These are phyloP conservation scores for Claviceps lovelessii DNA, from an alignment of 2,329 filamentous ascomycete species.

Conservation along the genomic window DNA sequence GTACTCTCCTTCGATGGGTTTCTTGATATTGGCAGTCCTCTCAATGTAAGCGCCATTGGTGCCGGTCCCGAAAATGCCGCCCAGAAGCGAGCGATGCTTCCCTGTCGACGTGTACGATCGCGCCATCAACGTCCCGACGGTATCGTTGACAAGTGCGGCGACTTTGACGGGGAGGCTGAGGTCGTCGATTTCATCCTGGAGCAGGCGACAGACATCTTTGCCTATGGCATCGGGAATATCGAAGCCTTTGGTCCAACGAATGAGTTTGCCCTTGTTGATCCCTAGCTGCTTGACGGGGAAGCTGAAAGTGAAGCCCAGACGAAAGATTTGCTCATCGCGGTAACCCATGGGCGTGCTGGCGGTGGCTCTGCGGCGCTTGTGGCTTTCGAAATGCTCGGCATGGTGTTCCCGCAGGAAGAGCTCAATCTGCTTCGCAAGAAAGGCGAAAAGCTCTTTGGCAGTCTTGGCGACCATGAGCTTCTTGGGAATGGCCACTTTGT, in stretches of 20 bases:
- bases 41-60: conserved; percentile 97
- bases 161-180: conserved; percentile 81
- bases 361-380: conserved; percentile 50
- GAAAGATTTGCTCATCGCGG: conserved; percentile 66
- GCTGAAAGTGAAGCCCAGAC: conserved; percentile 95
- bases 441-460: conserved; percentile 75
- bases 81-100: conserved; percentile 74
- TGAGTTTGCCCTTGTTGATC: conserved; percentile 87
- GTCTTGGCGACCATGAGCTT: conserved; percentile 83
- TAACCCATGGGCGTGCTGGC: conserved; percentile 43
- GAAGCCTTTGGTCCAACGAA: conserved; percentile 98
- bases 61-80: conserved; percentile 92
- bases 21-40: conserved; percentile 73
- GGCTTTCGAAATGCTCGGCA: conserved; percentile 65
- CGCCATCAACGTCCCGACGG: conserved; percentile 93
- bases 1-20: conserved; percentile 55
- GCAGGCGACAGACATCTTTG: conserved; percentile 81
- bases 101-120: conserved; percentile 87
- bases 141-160: conserved; percentile 94
- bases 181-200: conserved; percentile 80
- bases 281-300: conserved; percentile 90
- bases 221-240: conserved; percentile 90
- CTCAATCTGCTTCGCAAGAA: conserved; percentile 87
- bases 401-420: conserved; percentile 77
- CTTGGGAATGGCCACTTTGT: conserved; percentile 80